Conservation (phyloP, 2,329 filamentous ascomycete species). For the Elsinoe fawcettii region DNA sequence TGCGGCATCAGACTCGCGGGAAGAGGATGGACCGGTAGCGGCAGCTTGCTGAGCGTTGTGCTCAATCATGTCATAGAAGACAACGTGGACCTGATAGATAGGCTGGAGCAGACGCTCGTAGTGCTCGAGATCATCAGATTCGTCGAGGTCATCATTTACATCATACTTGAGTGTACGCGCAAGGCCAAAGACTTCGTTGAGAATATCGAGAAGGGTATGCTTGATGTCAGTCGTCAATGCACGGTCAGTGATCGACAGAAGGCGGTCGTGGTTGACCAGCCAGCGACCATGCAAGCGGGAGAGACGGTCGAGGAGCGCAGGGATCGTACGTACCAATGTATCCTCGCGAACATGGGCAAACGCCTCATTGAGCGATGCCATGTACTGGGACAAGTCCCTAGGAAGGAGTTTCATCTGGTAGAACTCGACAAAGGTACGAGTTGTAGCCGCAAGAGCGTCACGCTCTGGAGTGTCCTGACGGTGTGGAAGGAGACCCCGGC, state of each 20-base stretch:
- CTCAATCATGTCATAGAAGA: not conserved
- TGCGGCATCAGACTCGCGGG: not conserved
- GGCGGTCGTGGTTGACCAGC: not conserved
- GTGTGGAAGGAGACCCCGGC: not conserved
- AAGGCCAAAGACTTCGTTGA: not conserved
- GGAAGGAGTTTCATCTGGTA: not conserved
- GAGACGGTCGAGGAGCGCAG: not conserved
- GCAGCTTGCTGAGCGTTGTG: not conserved
- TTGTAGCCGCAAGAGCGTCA: not conserved
- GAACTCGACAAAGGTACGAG: not conserved
- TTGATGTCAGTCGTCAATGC: not conserved
- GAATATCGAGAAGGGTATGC: not conserved
- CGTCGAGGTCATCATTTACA: not conserved
- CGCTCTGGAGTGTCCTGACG: not conserved
- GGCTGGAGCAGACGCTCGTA: not conserved
- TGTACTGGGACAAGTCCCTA: not conserved
- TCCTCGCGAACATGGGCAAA: not conserved
- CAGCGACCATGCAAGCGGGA: constrained; percentile 2
- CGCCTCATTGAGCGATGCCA: not conserved
- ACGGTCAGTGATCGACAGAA: not conserved
- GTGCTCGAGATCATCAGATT: not conserved
- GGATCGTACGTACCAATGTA: not conserved
- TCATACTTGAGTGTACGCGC: not conserved
- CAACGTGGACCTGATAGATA: not conserved
- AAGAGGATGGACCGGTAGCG: not conserved